phyloP scores from a whole-genome alignment of 1,284 basidiomycete genomes.

The Hypsizygus ulmarius region DNA sequence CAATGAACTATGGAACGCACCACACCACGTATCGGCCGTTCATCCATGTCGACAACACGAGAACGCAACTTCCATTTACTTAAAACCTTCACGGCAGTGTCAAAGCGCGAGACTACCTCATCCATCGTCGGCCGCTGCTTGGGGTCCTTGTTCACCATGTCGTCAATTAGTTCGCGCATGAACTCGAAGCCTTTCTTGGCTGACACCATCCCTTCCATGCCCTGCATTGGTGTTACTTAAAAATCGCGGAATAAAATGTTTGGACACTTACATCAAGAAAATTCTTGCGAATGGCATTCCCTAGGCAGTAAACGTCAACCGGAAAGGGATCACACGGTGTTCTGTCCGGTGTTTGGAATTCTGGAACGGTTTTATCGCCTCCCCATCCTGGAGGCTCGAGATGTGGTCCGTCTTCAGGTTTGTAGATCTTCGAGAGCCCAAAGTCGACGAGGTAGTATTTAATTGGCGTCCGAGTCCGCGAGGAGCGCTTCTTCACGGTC shows the following conservation, averaged over 20 bases:
- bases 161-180: conserved; percentile 13
- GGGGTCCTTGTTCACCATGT: conserved; percentile 28
- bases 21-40: conserved; percentile 9
- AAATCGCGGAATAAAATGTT: background rate
- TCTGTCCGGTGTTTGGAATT: conserved; percentile 27
- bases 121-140: conserved; percentile 25
- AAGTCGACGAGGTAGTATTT: conserved; percentile 34
- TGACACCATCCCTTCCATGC: background rate
- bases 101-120: conserved; percentile 25
- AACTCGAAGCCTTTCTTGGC: conserved; percentile 19
- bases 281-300: conserved; percentile 29
- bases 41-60: conserved; percentile 10
- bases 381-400: conserved; percentile 18
- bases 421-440: conserved; percentile 28
- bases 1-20: conserved; percentile 12
- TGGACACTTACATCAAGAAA: conserved; percentile 28
- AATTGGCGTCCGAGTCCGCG: conserved; percentile 28
- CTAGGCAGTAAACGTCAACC: conserved; percentile 37
- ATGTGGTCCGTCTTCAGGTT: conserved; percentile 8
- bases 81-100: conserved; percentile 12
- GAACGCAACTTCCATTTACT: conserved; percentile 14
- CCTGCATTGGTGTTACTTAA: background rate
- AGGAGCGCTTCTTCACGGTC: conserved; percentile 16
- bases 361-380: conserved; percentile 34
- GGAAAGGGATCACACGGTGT: conserved; percentile 31